Evolutionary conservation across 345 rosid species (phyloP), one percentile per base, ranked within the genome.

Genomic region (Lepidium aucheri): DNA sequence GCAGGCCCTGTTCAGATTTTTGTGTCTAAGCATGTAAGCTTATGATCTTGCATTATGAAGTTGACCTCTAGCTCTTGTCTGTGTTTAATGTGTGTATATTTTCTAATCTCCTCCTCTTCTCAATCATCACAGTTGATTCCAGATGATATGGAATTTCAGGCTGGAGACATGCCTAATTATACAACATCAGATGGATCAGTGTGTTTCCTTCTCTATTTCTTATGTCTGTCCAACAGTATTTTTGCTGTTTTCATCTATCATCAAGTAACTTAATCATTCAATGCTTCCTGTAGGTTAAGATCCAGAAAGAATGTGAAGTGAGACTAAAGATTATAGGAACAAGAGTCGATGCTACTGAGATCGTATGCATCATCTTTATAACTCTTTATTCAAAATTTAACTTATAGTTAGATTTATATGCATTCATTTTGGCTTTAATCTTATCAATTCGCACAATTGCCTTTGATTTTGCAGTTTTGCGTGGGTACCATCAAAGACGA

Each of bases 1-100:
- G 96, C 96, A 68, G 96, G 97, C 0, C 98, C 97, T n/a, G 97
- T 93, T 80, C 96, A 93, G 80, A 82, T 93, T 51, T 93, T 93
- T 72, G 92, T 90, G 75, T 93, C 98, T 14, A 93, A 86, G 76
- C 98, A 93, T 69, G 98, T 88, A 62, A 83, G 91, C 73, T 40
- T 47, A 15, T 22, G 33, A 38, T 45, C 39, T 60, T 42, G 26
- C 49, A 53, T 74, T 16, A 18, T 50, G 63, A 32, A 18, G 44
- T 36, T 46, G 53, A 44, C 8, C n/a, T 45, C 45, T 35, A 1
- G 15, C 49, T 41, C 45, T 38, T 8, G 32, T 43, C 56, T 16
- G 51, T 26, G 33, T 40, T 54, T 16, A 30, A 7, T 13, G 50
- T 53, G 58, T 14, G 20, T 32, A n/a, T 44, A 9, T 41, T 54